Evolutionary conservation across 331 rosid genomes (phyloP).

Genomic region (Dryas integrifolia): DNA sequence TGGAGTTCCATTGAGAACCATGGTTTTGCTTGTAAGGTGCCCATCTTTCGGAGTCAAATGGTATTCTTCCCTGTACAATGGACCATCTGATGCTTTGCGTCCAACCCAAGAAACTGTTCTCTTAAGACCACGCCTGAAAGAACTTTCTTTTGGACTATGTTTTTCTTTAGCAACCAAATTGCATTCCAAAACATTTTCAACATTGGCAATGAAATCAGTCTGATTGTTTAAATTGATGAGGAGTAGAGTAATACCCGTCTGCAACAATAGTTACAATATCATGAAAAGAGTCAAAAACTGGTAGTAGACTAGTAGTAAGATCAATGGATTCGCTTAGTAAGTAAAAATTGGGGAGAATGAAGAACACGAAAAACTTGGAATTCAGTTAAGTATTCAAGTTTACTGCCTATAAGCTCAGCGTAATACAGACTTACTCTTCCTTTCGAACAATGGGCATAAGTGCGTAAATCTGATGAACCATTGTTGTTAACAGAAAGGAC

Average conservation of each 20-base stretch:
- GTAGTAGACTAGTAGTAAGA: background rate
- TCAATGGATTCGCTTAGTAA: background rate
- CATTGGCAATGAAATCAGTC: constrained; percentile 48
- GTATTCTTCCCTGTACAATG: constrained; percentile 72
- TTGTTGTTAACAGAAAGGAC: constrained; percentile 52
- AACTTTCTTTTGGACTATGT: constrained; percentile 23
- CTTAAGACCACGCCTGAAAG: constrained; percentile 50
- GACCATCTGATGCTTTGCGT: constrained; percentile 53
- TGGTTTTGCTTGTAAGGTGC: constrained; percentile 55
- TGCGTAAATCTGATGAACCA: constrained; percentile 63
- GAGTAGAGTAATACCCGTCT: constrained; percentile 71
- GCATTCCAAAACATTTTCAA: constrained; percentile 32
- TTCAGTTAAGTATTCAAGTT: background rate
- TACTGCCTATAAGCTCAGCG: no score
- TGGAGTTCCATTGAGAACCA: constrained; percentile 74
- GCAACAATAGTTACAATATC: constrained; percentile 32
- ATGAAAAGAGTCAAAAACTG: background rate
- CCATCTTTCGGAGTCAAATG: constrained; percentile 66
- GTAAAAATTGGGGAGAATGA: background rate
- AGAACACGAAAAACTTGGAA: no score
- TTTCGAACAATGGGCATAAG: constrained; percentile 86
- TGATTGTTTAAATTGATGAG: constrained; percentile 77
- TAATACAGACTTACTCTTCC: constrained; percentile 56
- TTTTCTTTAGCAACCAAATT: constrained; percentile 19
- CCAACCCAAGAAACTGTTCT: constrained; percentile 82